phyloP scores from a whole-genome alignment of 805 yeast species.

The Yarrowia yakushimensis region DNA sequence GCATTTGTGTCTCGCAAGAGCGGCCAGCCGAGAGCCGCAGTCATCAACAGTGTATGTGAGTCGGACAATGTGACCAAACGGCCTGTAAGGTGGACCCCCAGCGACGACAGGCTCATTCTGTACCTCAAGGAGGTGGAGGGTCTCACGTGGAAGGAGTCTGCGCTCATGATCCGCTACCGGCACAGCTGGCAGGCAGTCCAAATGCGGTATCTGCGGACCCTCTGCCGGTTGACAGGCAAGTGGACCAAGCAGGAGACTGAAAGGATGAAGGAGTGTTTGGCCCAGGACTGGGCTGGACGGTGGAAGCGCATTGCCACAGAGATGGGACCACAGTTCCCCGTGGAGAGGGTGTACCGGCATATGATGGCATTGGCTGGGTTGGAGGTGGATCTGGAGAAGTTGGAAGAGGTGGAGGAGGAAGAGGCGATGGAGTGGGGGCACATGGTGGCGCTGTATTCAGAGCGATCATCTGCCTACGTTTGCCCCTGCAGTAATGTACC shows the following conservation, averaged over 20 bases:
- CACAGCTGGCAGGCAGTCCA: conserved; percentile 49
- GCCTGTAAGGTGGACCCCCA: conserved; percentile 26
- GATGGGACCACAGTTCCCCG: conserved; percentile 32
- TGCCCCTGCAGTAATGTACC: no score
- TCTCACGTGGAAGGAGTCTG: conserved; percentile 43
- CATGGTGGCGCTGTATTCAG: background rate
- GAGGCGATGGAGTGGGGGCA: background rate
- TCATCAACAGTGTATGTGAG: background rate
- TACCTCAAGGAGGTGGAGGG: conserved; percentile 39
- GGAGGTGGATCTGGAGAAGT: background rate
- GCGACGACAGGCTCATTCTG: conserved; percentile 28
- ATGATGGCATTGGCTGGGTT: conserved; percentile 11
- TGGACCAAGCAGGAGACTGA: conserved; percentile 41
- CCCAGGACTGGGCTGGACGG: conserved; percentile 43
- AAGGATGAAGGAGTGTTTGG: conserved; percentile 36
- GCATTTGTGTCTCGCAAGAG: conserved; percentile 9
- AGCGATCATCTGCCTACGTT: no score
- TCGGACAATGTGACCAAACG: background rate
- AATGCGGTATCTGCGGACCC: conserved; percentile 45
- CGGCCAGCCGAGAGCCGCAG: background rate
- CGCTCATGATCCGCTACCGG: conserved; percentile 28
- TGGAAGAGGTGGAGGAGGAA: background rate
- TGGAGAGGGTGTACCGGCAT: conserved; percentile 20
- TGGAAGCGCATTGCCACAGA: conserved; percentile 40
- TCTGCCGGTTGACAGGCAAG: conserved; percentile 39